These are phyloP conservation scores for Penicillium sclerotiorum DNA, from an alignment of 2,329 filamentous ascomycete genomes.

Conservation along the genomic window DNA sequence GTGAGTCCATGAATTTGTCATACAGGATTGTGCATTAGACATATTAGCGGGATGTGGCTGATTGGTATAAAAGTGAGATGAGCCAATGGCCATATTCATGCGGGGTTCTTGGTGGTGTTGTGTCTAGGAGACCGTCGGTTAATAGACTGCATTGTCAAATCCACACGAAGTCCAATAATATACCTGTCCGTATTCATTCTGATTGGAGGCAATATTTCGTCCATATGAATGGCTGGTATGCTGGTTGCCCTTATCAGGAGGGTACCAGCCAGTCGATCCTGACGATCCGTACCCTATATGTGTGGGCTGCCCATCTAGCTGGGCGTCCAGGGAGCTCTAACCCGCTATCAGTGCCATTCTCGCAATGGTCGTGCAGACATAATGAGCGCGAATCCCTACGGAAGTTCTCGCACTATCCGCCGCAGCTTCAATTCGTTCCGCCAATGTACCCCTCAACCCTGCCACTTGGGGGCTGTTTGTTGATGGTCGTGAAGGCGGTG, in stretches of 20 bases:
- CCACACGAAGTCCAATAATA: neutral
- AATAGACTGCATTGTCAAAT: neutral
- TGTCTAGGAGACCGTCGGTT: neutral
- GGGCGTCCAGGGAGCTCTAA: constrained; percentile 28
- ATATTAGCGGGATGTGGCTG: constrained; percentile 5
- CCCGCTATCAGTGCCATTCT: constrained; percentile 29
- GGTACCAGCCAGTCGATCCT: constrained; percentile 19
- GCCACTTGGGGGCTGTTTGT: constrained; percentile 21
- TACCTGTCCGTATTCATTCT: constrained; percentile 3
- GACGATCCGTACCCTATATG: constrained; percentile 17
- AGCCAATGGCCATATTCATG: neutral
- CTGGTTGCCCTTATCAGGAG: constrained; percentile 18
- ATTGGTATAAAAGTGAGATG: neutral
- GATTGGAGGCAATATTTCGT: neutral
- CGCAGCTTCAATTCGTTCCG: constrained; percentile 17
- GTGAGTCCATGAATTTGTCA: constrained; percentile 3
- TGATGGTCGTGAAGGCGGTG: constrained; percentile 28
- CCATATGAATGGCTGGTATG: constrained; percentile 5
- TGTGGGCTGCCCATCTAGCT: constrained; percentile 16
- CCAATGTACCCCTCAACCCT: constrained; percentile 11
- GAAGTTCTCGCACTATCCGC: constrained; percentile 26
- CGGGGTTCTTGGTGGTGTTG: neutral
- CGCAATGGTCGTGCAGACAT: constrained; percentile 20
- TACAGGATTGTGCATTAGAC: constrained; percentile 1
- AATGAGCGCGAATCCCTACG: constrained; percentile 30